Percentiles rank a stretch among this genome's conserved stretches.
These are phyloP conservation scores for Salix brachista DNA, from an alignment of 345 rosid species.

Conservation along the genomic window DNA sequence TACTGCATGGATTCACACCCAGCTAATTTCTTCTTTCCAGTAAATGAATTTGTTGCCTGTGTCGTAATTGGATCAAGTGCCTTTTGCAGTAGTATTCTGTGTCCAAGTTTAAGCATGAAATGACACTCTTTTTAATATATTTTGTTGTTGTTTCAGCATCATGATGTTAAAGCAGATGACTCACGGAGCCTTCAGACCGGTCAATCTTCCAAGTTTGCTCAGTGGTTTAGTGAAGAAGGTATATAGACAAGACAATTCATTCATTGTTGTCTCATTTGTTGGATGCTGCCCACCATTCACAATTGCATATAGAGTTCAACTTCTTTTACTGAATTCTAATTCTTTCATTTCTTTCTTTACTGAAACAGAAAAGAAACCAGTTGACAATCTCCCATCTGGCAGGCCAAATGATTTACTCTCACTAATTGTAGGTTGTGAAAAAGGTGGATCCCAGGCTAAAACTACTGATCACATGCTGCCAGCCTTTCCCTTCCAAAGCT, in stretches of 20 bases:
- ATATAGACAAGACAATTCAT: neutral
- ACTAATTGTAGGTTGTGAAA: constrained; percentile 70
- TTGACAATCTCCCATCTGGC: constrained; percentile 36
- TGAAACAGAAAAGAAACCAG: constrained; percentile 65
- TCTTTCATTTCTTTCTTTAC: neutral
- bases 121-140: constrained; percentile 14
- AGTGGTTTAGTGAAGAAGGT: constrained; percentile 91
- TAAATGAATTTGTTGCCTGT: neutral
- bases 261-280: neutral
- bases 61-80: neutral
- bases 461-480: constrained; percentile 22
- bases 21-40: neutral
- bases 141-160: constrained; percentile 39
- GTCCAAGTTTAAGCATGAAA: constrained; percentile 4
- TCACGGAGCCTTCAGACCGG: constrained; percentile 32
- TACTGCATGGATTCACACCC: neutral
- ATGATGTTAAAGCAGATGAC: constrained; percentile 47
- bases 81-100: neutral
- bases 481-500: constrained; percentile 36
- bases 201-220: constrained; percentile 84
- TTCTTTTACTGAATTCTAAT: neutral
- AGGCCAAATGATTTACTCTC: constrained; percentile 63
- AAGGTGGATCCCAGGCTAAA: constrained; percentile 35
- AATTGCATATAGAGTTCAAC: neutral
- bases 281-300: neutral